Evolutionary conservation across 257 asterid species (phyloP).

Genomic region (Dorcoceras hygrometricum): DNA sequence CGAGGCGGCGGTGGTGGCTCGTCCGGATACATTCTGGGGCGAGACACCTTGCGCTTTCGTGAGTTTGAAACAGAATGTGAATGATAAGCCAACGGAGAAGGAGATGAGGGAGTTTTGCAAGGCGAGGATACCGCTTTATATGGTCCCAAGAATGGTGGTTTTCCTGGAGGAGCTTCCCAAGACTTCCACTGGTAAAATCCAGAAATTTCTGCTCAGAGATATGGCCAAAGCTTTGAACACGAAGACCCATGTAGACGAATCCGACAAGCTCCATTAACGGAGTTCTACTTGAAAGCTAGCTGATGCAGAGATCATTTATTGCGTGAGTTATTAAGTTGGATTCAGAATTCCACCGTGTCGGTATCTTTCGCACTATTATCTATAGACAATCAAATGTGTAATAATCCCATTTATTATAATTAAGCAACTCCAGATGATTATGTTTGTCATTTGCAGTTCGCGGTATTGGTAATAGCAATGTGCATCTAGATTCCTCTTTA

Average conservation of each 20-base stretch:
- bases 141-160: conserved; percentile 75
- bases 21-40: conserved; percentile 79
- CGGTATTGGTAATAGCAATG: too few species aligned
- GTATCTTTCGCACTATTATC: too few species aligned
- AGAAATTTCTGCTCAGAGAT: conserved; percentile 64
- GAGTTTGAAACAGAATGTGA: conserved; percentile 49
- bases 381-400: too few species aligned
- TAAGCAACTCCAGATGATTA: too few species aligned
- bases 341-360: too few species aligned
- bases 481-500: too few species aligned
- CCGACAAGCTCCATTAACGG: background rate
- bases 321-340: too few species aligned
- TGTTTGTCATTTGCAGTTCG: too few species aligned
- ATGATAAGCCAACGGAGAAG: conserved; percentile 42
- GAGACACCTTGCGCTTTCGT: conserved; percentile 83
- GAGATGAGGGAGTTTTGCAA: conserved; percentile 52
- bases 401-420: too few species aligned
- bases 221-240: conserved; percentile 47
- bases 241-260: conserved; percentile 20
- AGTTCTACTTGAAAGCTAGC: too few species aligned
- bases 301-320: too few species aligned
- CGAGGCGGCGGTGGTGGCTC: conserved; percentile 85
- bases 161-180: conserved; percentile 65
- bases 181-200: conserved; percentile 78
- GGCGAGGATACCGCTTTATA: conserved; percentile 50